phyloP scores from a whole-genome alignment of 2,329 filamentous ascomycete species.

The Fusarium nisikadoi region DNA sequence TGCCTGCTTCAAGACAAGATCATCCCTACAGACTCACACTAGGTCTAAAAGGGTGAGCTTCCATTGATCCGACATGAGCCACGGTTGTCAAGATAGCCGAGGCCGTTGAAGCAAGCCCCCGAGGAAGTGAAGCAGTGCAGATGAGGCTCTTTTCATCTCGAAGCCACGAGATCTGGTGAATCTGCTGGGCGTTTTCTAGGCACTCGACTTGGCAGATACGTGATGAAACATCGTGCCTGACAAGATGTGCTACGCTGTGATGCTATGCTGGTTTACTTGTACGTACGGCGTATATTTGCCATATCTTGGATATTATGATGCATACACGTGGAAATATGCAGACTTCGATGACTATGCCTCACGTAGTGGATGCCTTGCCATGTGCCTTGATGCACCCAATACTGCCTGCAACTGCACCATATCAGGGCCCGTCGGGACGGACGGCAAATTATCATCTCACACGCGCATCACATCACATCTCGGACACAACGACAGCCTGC shows the following conservation, averaged over 20 bases:
- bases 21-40: slow-evolving; percentile 15
- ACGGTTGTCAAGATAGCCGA: slow-evolving; percentile 45
- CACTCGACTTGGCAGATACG: slow-evolving; percentile 13
- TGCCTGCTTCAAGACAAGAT: slow-evolving; percentile 4
- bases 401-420: neutral
- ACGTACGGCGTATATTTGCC: neutral
- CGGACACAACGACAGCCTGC: slow-evolving; percentile 1
- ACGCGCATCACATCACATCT: neutral
- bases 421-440: slow-evolving; percentile 15
- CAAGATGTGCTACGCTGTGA: slow-evolving; percentile 1
- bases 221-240: slow-evolving; percentile 19
- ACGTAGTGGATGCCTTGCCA: slow-evolving; percentile 24
- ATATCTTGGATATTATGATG: neutral
- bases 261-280: neutral
- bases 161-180: neutral
- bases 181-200: slow-evolving; percentile 3
- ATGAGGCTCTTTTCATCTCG: slow-evolving; percentile 19
- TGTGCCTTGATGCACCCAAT: slow-evolving; percentile 18
- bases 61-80: slow-evolving; percentile 37
- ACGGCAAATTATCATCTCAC: slow-evolving; percentile 14
- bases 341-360: neutral
- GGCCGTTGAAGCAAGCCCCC: slow-evolving; percentile 36
- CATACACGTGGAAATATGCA: slow-evolving; percentile 26
- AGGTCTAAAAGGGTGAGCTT: slow-evolving; percentile 40
- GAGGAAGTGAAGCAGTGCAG: neutral